Percentiles rank a stretch among this genome's conserved stretches.
Evolutionary conservation across 2,329 filamentous ascomycete species (phyloP).

Genomic region (Pseudogymnoascus destructans): DNA sequence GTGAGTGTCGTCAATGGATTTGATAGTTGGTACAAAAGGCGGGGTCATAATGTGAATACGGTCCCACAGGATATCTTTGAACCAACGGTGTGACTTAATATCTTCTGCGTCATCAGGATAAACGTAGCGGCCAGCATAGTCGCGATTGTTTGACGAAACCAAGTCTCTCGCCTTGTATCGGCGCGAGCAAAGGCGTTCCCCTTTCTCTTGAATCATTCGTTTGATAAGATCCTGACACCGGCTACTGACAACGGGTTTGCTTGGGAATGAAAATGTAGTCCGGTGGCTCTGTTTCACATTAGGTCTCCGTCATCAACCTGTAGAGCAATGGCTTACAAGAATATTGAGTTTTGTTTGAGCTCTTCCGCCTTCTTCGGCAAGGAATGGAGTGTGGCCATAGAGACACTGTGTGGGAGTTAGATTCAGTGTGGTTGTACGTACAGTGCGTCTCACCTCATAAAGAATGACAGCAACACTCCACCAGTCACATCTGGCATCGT

Average conservation of each 20-base stretch:
- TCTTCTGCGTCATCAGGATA: conserved; percentile 76
- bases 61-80: conserved; percentile 66
- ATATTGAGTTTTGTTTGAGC: conserved; percentile 81
- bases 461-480: conserved; percentile 94
- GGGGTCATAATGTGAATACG: conserved; percentile 56
- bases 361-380: conserved; percentile 58
- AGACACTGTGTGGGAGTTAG: conserved; percentile 46
- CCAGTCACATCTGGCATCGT: conserved; percentile 91
- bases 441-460: conserved; percentile 49
- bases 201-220: conserved; percentile 58
- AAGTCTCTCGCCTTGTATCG: conserved; percentile 58
- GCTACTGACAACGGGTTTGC: conserved; percentile 48
- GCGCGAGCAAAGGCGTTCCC: conserved; percentile 61
- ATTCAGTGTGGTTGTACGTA: not conserved
- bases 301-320: conserved; percentile 11
- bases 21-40: conserved; percentile 67
- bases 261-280: conserved; percentile 57
- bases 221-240: conserved; percentile 67
- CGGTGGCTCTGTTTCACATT: conserved; percentile 49
- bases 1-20: conserved; percentile 57
- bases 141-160: conserved; percentile 17
- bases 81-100: conserved; percentile 82
- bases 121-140: conserved; percentile 48
- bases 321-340: conserved; percentile 38
- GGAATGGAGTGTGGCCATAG: conserved; percentile 83